These are phyloP conservation scores for Argentina anserina DNA, from an alignment of 306 rosid genomes.

Conservation along the genomic window DNA sequence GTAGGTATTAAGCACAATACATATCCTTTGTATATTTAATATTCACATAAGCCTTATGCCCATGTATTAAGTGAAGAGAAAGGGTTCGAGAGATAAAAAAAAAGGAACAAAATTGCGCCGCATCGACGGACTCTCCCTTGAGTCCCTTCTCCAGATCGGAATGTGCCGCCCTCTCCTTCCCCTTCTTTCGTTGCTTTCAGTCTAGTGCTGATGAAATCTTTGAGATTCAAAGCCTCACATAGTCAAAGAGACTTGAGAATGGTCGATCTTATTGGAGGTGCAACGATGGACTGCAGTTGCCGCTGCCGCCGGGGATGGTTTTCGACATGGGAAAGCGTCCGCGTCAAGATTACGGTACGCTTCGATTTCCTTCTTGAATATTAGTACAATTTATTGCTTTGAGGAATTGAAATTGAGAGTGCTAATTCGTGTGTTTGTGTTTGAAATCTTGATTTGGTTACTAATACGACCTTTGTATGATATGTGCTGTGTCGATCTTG, in stretches of 20 bases:
- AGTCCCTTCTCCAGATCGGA: too few relatives aligned
- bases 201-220: too few relatives aligned
- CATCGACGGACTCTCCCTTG: too few relatives aligned
- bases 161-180: too few relatives aligned
- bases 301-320: conserved; percentile 44
- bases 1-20: too few relatives aligned
- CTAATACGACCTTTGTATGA: neutral
- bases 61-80: too few relatives aligned
- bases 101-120: too few relatives aligned
- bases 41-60: too few relatives aligned
- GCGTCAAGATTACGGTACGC: conserved; percentile 74
- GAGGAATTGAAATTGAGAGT: neutral
- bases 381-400: neutral
- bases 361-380: neutral
- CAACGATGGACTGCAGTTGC: conserved; percentile 63
- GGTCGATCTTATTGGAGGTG: conserved; percentile 95
- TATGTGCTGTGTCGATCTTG: neutral
- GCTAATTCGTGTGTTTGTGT: neutral
- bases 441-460: neutral
- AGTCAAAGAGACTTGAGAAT: conserved; percentile 29
- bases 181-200: too few relatives aligned
- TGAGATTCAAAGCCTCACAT: neutral
- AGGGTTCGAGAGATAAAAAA: too few relatives aligned
- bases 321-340: conserved; percentile 70
- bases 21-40: too few relatives aligned